Percentiles rank a stretch among this genome's conserved stretches.
These are phyloP conservation scores for Lolium rigidum DNA, from an alignment of 176 grass and related monocot species.

Conservation along the genomic window DNA sequence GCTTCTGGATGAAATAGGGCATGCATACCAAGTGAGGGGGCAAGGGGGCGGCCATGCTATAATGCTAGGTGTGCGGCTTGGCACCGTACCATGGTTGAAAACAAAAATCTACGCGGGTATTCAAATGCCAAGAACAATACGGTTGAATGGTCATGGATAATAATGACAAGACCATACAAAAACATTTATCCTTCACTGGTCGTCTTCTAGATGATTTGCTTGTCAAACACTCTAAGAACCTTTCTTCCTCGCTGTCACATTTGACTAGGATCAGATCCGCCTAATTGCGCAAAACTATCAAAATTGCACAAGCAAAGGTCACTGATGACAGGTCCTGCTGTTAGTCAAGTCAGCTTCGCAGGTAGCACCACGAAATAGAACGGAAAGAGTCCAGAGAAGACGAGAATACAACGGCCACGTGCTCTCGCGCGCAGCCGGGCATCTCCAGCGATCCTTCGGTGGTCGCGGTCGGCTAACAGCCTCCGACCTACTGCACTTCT, in stretches of 20 bases:
- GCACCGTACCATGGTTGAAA: neutral
- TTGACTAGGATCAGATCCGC: slow-evolving; percentile 24
- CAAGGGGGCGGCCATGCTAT: no score
- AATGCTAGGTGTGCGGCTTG: no score
- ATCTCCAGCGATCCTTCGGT: slow-evolving; percentile 45
- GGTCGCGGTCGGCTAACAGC: neutral
- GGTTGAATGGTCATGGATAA: neutral
- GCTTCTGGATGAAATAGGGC: no score
- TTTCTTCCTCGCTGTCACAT: slow-evolving; percentile 4
- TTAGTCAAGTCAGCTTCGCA: slow-evolving; percentile 22
- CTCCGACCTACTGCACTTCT: neutral
- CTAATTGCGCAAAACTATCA: neutral
- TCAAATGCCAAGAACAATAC: neutral
- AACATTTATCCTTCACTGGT: neutral
- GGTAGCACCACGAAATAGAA: slow-evolving; percentile 29
- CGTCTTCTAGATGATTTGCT: slow-evolving; percentile 39
- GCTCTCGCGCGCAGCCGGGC: neutral
- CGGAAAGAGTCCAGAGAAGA: slow-evolving; percentile 12
- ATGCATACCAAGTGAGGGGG: no score
- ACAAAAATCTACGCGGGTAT: neutral
- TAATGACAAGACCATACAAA: neutral
- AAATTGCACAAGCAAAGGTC: slow-evolving; percentile 28
- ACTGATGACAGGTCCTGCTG: neutral
- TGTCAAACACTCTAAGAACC: slow-evolving; percentile 47
- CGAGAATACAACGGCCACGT: neutral